Evolutionary conservation across 2,329 filamentous ascomycete genomes (phyloP).

Genomic region (Gnomoniopsis sp.): DNA sequence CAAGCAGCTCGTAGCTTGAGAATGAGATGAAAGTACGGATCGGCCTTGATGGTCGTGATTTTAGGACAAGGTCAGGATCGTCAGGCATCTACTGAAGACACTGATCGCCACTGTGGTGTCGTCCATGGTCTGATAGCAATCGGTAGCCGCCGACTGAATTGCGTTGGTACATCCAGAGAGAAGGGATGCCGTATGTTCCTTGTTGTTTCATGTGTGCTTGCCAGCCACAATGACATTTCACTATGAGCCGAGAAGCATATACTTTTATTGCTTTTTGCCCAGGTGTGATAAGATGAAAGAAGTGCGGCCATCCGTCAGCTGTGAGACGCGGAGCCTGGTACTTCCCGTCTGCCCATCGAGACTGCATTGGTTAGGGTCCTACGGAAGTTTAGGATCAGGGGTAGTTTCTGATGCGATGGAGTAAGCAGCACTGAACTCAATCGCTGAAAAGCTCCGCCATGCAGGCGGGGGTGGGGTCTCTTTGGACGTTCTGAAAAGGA

Average conservation of each 20-base stretch:
- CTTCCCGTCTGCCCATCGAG: neutral
- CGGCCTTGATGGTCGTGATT: neutral
- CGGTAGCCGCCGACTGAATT: slow-evolving; percentile 4
- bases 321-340: neutral
- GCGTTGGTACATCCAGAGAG: neutral
- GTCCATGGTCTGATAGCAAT: neutral
- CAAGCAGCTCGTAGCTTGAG: neutral
- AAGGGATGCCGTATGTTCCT: neutral
- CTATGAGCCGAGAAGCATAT: neutral
- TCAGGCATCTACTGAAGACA: neutral
- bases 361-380: neutral
- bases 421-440: neutral
- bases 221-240: neutral
- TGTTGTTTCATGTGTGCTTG: neutral
- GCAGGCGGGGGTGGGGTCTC: neutral
- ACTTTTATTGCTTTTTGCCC: neutral
- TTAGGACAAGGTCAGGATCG: neutral
- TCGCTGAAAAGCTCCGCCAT: neutral
- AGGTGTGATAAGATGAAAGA: neutral
- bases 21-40: neutral
- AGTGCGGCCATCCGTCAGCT: neutral
- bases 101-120: neutral
- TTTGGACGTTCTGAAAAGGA: no score
- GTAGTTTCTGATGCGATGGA: neutral
- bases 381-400: neutral